Conservation (phyloP, 2,329 filamentous ascomycete genomes). For the Periconia macrospinosa region DNA sequence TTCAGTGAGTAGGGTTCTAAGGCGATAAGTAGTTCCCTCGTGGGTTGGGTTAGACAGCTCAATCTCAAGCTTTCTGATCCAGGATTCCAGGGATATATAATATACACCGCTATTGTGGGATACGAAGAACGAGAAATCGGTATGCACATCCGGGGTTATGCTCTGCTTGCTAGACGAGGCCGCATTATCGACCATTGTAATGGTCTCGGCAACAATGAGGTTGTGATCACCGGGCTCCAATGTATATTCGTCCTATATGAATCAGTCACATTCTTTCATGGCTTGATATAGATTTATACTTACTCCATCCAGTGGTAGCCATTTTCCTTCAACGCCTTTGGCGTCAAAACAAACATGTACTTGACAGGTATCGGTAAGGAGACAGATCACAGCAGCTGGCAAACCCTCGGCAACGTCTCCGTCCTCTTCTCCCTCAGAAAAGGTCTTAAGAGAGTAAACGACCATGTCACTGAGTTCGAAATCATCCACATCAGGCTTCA, state of each 20-base stretch:
- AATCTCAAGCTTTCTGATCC: constrained; percentile 59
- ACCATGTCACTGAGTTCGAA: constrained; percentile 64
- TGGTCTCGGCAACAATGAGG: constrained; percentile 46
- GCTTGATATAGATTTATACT: neutral
- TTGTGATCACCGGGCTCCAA: constrained; percentile 26
- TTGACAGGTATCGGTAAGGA: constrained; percentile 58
- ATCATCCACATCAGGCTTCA: constrained; percentile 55
- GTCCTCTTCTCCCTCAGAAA: constrained; percentile 55
- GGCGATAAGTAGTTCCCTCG: constrained; percentile 58
- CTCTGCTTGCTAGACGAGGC: constrained; percentile 50
- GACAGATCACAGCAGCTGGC: constrained; percentile 60
- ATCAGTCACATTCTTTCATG: neutral
- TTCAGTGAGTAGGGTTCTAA: constrained; percentile 58
- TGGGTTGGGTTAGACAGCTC: constrained; percentile 57
- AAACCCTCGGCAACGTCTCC: constrained; percentile 51
- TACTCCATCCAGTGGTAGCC: constrained; percentile 55
- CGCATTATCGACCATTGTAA: constrained; percentile 31
- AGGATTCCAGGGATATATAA: constrained; percentile 59
- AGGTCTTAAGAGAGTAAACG: constrained; percentile 54
- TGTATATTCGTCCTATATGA: constrained; percentile 23
- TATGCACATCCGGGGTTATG: constrained; percentile 59
- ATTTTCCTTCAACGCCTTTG: constrained; percentile 64
- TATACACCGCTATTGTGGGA: constrained; percentile 58
- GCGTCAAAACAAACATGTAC: constrained; percentile 64
- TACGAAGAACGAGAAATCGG: constrained; percentile 62